A percentile compares a stretch with the other conserved stretches of the same genome.
phyloP scores from a whole-genome alignment of 805 yeast genomes.

The Ogataea chonburiensis region DNA sequence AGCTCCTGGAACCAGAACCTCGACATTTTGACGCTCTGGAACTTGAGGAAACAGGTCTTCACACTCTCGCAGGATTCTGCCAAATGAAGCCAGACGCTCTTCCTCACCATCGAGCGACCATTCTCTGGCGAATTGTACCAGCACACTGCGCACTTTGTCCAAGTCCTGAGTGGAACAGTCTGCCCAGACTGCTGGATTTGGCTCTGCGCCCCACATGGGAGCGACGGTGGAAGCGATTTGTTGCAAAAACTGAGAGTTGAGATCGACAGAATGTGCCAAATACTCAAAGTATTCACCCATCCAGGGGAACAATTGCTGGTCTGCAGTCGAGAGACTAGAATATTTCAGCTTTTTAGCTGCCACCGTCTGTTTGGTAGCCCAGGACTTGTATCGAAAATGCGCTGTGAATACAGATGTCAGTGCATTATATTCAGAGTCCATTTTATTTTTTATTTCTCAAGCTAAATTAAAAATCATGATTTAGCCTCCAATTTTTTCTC shows the following conservation, averaged over 20 bases:
- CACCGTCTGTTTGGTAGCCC: constrained; percentile 35
- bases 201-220: constrained; percentile 48
- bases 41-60: constrained; percentile 39
- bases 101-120: constrained; percentile 54
- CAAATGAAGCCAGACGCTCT: constrained; percentile 45
- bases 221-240: constrained; percentile 45
- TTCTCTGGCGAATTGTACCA: constrained; percentile 59
- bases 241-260: constrained; percentile 45
- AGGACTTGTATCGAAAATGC: constrained; percentile 33
- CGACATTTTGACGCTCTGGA: constrained; percentile 36
- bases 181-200: constrained; percentile 41
- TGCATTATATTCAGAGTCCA: constrained; percentile 30
- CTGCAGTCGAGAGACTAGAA: constrained; percentile 38
- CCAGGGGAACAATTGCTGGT: constrained; percentile 49
- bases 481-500: constrained; percentile 18
- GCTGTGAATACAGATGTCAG: constrained; percentile 34
- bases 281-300: constrained; percentile 41
- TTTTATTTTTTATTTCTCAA: background rate
- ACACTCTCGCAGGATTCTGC: constrained; percentile 37
- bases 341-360: constrained; percentile 36
- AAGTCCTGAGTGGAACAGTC: constrained; percentile 42
- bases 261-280: constrained; percentile 41
- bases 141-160: constrained; percentile 55
- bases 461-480: constrained; percentile 16
- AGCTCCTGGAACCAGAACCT: constrained; percentile 60